phyloP scores from a whole-genome alignment of 2,329 filamentous ascomycete genomes.

The Xylariomycetidae sp. region DNA sequence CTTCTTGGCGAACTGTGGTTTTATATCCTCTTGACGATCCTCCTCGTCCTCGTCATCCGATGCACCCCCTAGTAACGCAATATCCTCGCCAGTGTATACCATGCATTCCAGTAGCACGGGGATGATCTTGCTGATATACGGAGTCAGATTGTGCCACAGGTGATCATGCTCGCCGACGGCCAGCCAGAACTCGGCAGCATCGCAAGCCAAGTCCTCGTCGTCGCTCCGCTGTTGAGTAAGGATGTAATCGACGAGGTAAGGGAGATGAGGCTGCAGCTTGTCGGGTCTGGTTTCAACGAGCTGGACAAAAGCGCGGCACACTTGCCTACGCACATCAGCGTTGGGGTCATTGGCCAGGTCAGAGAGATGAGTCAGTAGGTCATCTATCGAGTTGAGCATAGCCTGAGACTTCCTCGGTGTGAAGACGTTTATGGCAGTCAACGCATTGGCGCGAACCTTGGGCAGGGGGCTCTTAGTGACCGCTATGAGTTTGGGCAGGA shows the following conservation, averaged over 20 bases:
- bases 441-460: slow-evolving; percentile 73
- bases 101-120: slow-evolving; percentile 90
- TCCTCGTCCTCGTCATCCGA: slow-evolving; percentile 89
- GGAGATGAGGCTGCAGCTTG: slow-evolving; percentile 83
- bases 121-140: slow-evolving; percentile 78
- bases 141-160: slow-evolving; percentile 70
- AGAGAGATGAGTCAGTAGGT: slow-evolving; percentile 79
- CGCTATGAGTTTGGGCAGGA: slow-evolving; percentile 86
- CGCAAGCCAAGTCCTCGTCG: slow-evolving; percentile 85
- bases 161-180: slow-evolving; percentile 84
- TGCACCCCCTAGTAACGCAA: slow-evolving; percentile 75
- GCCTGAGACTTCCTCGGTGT: slow-evolving; percentile 79
- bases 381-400: slow-evolving; percentile 74
- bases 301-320: slow-evolving; percentile 89
- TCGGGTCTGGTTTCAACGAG: slow-evolving; percentile 87
- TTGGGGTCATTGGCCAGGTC: slow-evolving; percentile 70
- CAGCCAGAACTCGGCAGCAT: slow-evolving; percentile 97
- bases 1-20: slow-evolving; percentile 81
- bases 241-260: slow-evolving; percentile 88
- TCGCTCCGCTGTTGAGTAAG: slow-evolving; percentile 82
- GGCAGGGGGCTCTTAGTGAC: slow-evolving; percentile 73
- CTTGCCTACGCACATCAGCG: slow-evolving; percentile 82
- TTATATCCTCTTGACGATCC: slow-evolving; percentile 85
- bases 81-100: slow-evolving; percentile 94
- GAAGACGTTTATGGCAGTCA: slow-evolving; percentile 88